Conservation (phyloP, 2,329 filamentous ascomycete species). For the Ascochyta koolunga region DNA sequence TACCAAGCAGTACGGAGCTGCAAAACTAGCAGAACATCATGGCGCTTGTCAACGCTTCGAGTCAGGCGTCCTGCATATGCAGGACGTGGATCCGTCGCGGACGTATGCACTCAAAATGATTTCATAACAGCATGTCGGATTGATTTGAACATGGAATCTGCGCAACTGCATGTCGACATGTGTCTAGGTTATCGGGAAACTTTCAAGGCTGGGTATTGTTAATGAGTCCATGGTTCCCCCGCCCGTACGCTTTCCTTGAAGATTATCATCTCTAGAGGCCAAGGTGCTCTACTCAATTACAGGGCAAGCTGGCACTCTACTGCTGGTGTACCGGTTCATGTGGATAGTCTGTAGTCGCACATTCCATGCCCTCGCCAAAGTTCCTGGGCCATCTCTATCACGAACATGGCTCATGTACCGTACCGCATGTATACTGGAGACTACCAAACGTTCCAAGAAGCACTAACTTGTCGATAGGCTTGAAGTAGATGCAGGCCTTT, state of each 20-base stretch:
- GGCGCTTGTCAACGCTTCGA: neutral
- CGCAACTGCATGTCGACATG: neutral
- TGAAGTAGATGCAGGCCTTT: neutral
- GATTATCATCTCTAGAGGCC: neutral
- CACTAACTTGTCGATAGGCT: constrained; percentile 4
- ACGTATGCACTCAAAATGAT: neutral
- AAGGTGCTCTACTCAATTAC: neutral
- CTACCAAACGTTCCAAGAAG: constrained; percentile 19
- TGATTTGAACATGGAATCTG: neutral
- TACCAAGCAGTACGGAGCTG: too few species aligned
- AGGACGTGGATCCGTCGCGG: neutral
- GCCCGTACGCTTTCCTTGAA: too few species aligned
- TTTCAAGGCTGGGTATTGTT: neutral
- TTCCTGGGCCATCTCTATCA: constrained; percentile 31
- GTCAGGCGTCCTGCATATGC: constrained; percentile 5
- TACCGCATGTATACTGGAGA: constrained; percentile 28
- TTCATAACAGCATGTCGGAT: neutral
- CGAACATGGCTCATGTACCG: constrained; percentile 35
- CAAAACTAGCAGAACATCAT: neutral
- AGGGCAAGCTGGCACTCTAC: neutral
- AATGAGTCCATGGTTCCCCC: neutral
- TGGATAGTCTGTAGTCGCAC: constrained; percentile 25
- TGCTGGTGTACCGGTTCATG: constrained; percentile 9
- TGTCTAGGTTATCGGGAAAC: neutral
- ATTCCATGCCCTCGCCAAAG: constrained; percentile 29